Base-by-base conservation (phyloP, 1,139 yeast genomes). In the Cylindricascospora bacillispora region DNA sequence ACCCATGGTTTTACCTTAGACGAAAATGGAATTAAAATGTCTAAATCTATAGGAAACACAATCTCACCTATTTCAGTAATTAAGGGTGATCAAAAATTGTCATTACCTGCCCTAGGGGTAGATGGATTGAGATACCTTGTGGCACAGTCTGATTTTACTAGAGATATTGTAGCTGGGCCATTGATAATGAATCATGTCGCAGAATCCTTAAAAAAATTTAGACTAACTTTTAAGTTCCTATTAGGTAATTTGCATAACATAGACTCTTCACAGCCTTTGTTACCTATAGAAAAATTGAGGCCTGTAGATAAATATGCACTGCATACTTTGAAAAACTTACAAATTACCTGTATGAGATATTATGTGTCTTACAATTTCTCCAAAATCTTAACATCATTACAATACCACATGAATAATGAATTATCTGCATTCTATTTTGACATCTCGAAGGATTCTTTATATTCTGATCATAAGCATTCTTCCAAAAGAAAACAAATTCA, bases 1-100 rank as follows among this genome's bases (percentile, higher is more conserved):
- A 92, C 98, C 0, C 98, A 89, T 55, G 99, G 99, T 0, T 89
- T 92, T 47, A 78, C 82, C 0, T 62, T 89, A 35, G 98, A 89
- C 55, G 82, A 74, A 39, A 70, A 75, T 43, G 92, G 92, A 15
- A 70, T 69, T 35, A 89, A 89, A 47, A 89, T 89, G 98, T 85
- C 97, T 2, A 89, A 89, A 49, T 82, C 95, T 1, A 57, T 81
- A 29, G 95, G 97, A 0, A 89, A 89, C 44, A 75, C 75, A 0
- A 69, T 86, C 23, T 55, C 70, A 1, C 97, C 98, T 0, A 44
- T 43, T 5, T 72, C 71, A 27, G 70, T 78, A 7, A 71, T 86
- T 25, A 59, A 68, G 28, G 95, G 95, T 2, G 70, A 73, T 27
- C 65, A 65, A 19, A 64, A 68, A 32, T 65, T 64, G 3, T 49